phyloP scores from a whole-genome alignment of 2,329 filamentous ascomycete species.

The Colletotrichum cuscutae region DNA sequence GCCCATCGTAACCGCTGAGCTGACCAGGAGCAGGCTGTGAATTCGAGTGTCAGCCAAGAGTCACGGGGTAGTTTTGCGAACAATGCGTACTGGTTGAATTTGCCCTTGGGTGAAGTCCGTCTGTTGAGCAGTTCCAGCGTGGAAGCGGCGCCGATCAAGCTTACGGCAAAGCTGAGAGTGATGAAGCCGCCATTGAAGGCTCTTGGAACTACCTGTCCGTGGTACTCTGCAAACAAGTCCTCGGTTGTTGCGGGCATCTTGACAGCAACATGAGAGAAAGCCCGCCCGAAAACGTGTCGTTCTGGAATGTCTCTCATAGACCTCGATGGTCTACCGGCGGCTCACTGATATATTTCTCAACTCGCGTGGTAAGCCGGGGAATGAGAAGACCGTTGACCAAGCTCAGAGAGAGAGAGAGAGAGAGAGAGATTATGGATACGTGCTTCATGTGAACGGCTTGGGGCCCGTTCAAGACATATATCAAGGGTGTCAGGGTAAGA shows the following conservation, averaged over 20 bases:
- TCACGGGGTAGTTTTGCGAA: neutral
- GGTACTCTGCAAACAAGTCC: conserved; percentile 51
- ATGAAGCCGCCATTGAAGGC: conserved; percentile 71
- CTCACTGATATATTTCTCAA: conserved; percentile 19
- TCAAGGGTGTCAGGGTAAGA: conserved; percentile 30
- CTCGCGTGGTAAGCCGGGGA: conserved; percentile 19
- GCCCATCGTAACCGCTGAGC: conserved; percentile 77
- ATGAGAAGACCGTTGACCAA: conserved; percentile 7
- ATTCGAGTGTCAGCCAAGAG: neutral
- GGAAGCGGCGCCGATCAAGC: conserved; percentile 79
- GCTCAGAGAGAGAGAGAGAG: neutral
- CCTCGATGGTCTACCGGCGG: neutral
- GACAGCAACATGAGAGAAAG: conserved; percentile 5
- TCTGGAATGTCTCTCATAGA: conserved; percentile 25
- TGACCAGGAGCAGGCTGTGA: conserved; percentile 68
- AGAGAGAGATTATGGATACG: neutral
- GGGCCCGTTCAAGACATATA: conserved; percentile 29
- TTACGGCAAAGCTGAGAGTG: conserved; percentile 79
- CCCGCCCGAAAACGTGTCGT: conserved; percentile 6
- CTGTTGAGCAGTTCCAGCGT: conserved; percentile 86
- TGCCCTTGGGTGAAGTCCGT: conserved; percentile 74
- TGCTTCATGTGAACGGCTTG: conserved; percentile 9
- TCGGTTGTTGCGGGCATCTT: conserved; percentile 26
- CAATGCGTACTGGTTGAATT: conserved; percentile 72
- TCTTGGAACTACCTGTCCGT: conserved; percentile 57